Percentiles rank a stretch among this genome's conserved stretches.
These are phyloP conservation scores for Candida dajiaensis DNA, from an alignment of 805 yeast genomes.

Conservation along the genomic window DNA sequence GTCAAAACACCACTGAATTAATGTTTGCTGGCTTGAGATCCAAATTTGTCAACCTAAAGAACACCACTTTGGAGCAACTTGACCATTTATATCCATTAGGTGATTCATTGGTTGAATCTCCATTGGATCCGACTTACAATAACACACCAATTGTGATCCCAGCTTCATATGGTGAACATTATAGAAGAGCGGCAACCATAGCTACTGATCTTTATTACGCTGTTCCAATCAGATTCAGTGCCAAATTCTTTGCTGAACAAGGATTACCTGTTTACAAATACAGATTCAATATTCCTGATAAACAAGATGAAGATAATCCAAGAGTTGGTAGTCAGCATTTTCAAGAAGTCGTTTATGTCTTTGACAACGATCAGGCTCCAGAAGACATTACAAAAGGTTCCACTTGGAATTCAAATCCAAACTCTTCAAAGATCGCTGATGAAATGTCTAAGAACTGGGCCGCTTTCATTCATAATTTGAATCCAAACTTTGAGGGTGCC, in stretches of 20 bases:
- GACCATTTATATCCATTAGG: no score
- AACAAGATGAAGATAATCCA: not conserved
- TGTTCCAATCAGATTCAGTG: no score
- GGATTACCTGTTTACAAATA: constrained; percentile 7
- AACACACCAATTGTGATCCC: no score
- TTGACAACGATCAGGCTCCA: constrained; percentile 1
- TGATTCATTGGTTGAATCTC: not conserved
- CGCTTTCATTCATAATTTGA: constrained; percentile 29
- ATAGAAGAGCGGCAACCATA: no score
- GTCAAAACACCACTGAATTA: constrained; percentile 3
- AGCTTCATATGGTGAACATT: no score
- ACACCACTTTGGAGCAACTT: no score
- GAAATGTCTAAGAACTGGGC: constrained; percentile 3
- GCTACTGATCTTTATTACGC: no score
- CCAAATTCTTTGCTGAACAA: no score
- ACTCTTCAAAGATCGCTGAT: constrained; percentile 1
- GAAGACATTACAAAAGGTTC: not conserved
- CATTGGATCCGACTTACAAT: constrained; percentile 11
- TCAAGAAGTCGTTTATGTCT: constrained; percentile 8
- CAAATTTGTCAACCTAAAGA: no score
- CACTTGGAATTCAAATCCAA: constrained; percentile 1
- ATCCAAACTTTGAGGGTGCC: constrained; percentile 28
- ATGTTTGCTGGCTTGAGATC: no score
- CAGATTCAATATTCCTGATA: constrained; percentile 6
- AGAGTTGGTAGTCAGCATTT: constrained; percentile 3